Conservation (phyloP, 2,329 filamentous ascomycete species). For the Trichoderma atrobrunneum region DNA sequence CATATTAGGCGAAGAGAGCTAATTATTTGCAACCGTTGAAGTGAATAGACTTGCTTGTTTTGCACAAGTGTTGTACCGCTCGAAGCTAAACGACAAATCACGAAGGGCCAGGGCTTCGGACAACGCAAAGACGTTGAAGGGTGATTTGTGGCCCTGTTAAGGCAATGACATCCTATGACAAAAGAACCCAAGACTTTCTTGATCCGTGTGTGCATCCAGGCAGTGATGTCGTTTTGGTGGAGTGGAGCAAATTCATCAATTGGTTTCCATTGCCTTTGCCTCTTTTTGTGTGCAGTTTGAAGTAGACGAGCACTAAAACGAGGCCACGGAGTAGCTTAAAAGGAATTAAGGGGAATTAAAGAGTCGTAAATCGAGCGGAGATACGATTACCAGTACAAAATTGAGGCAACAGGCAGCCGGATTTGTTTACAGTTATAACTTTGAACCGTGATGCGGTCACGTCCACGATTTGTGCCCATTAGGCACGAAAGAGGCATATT, state of each 20-base stretch:
- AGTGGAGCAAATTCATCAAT: neutral
- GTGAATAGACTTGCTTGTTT: neutral
- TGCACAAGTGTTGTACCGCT: neutral
- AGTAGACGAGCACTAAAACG: neutral
- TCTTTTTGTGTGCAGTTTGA: neutral
- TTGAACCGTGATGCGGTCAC: neutral
- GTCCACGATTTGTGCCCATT: neutral
- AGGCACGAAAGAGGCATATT: neutral
- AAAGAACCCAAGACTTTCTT: neutral
- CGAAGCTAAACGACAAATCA: neutral
- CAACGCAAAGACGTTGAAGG: neutral
- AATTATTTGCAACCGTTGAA: neutral
- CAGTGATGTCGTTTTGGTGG: neutral
- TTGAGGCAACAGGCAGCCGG: neutral
- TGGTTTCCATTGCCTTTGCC: neutral
- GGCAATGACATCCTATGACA: neutral
- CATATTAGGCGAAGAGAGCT: rapidly evolving
- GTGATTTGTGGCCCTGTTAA: neutral
- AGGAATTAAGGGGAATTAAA: neutral
- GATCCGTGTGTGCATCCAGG: neutral
- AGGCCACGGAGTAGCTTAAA: neutral
- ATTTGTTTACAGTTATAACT: neutral
- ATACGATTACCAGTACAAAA: neutral
- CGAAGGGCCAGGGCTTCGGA: neutral
- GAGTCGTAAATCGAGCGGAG: neutral